Base-by-base conservation (phyloP, 805 yeast genomes). In the Zygosaccharomyces bisporus region DNA sequence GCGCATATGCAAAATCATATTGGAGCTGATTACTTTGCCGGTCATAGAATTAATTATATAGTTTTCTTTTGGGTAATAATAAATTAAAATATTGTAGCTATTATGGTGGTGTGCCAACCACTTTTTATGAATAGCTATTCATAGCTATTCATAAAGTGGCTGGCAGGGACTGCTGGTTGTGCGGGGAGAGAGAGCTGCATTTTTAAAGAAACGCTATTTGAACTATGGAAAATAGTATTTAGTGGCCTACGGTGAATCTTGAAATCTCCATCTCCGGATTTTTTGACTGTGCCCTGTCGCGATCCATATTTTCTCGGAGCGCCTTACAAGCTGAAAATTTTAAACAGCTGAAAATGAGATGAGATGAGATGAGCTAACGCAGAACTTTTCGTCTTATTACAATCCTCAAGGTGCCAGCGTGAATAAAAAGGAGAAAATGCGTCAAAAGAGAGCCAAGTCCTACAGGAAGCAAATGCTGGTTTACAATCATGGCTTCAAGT, bases 371-470 rank as follows among this genome's bases (percentile, higher is more conserved):
- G 43, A 30, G 36, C 8, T n/a, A n/a, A n/a, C n/a, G n/a, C n/a
- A n/a, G n/a, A n/a, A n/a, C n/a, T n/a, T n/a, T n/a, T n/a, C n/a
- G n/a, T n/a, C n/a, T n/a, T n/a, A n/a, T n/a, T n/a, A n/a, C n/a
- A n/a, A n/a, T n/a, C n/a, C n/a, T n/a, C n/a, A n/a, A n/a, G n/a
- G n/a, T n/a, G n/a, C n/a, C n/a, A n/a, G n/a, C n/a, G n/a, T n/a
- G n/a, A n/a, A n/a, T n/a, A n/a, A n/a, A n/a, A n/a, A n/a, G n/a
- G n/a, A n/a, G n/a, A 64, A 47, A 25, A 91, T 91, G 99, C 88
- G 95, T 74, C 96, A 91, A 69, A 91, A 90, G 67, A 77, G 99
- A 68, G 95, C 97, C 42, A 91, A 91, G 66, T 74, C 93, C 1
- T 93, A 93, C 67, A 81, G 91, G 64, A 91, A 91, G 72, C 96